phyloP scores from a whole-genome alignment of 345 rosid species.

The Citrus inodora region DNA sequence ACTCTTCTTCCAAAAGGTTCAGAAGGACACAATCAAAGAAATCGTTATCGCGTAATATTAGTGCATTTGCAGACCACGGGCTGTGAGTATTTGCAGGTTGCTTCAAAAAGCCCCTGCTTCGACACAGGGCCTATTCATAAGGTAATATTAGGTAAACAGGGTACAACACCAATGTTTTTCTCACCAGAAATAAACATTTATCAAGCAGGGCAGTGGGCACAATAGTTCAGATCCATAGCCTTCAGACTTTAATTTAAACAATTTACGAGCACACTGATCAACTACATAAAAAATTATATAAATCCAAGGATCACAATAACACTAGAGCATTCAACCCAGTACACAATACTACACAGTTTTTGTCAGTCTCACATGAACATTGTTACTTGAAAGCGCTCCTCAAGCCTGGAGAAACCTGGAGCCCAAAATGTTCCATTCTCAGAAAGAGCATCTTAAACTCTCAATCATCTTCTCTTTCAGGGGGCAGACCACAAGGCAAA shows the following conservation, averaged over 20 bases:
- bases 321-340: neutral
- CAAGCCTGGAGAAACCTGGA: neutral
- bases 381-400: neutral
- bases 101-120: neutral
- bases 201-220: neutral
- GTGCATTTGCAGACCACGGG: conserved; percentile 47
- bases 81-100: neutral
- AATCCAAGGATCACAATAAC: neutral
- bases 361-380: neutral
- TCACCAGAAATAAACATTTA: too few relatives aligned
- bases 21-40: conserved; percentile 45
- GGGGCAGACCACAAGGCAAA: conserved; percentile 92
- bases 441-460: neutral
- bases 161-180: neutral
- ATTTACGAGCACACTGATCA: neutral
- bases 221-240: neutral
- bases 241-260: neutral
- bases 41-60: conserved; percentile 39
- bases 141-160: neutral
- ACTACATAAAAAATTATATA: neutral
- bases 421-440: neutral
- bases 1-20: conserved; percentile 33
- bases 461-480: conserved; percentile 89
- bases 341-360: neutral
- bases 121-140: neutral